These are phyloP conservation scores for Singerocomus rubriflavus DNA, from an alignment of 1,284 basidiomycete species.

Conservation along the genomic window DNA sequence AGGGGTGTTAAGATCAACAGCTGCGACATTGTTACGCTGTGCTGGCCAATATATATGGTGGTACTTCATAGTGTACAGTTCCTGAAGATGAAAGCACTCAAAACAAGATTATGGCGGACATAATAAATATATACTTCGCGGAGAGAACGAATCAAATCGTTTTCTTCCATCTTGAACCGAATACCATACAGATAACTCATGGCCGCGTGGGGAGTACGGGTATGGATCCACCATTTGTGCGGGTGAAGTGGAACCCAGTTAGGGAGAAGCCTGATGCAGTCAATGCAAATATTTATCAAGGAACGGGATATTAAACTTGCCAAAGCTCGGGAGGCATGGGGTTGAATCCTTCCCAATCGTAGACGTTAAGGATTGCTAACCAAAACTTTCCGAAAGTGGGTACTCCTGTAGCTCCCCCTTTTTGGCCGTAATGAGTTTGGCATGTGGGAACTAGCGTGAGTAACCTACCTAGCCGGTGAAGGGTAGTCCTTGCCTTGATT, in stretches of 20 bases:
- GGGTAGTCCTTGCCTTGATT: slow-evolving; percentile 68
- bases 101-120: neutral
- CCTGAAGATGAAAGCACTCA: slow-evolving; percentile 43
- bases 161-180: too few relatives aligned
- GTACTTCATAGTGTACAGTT: slow-evolving; percentile 87
- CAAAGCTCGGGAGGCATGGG: too few relatives aligned
- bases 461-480: slow-evolving; percentile 72
- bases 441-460: neutral
- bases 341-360: too few relatives aligned
- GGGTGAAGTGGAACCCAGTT: slow-evolving; percentile 94
- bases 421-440: slow-evolving; percentile 4
- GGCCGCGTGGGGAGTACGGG: slow-evolving; percentile 86
- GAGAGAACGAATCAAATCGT: too few relatives aligned
- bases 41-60: slow-evolving; percentile 86
- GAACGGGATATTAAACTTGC: slow-evolving; percentile 32
- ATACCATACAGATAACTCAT: too few relatives aligned
- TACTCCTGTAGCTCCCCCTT: slow-evolving; percentile 77
- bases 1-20: slow-evolving; percentile 82
- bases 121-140: too few relatives aligned
- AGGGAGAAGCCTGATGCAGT: slow-evolving; percentile 68
- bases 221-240: slow-evolving; percentile 98
- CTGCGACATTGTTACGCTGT: slow-evolving; percentile 83
- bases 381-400: slow-evolving; percentile 99
- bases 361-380: slow-evolving; percentile 94
- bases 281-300: slow-evolving; percentile 1